Percentiles rank a stretch among this genome's conserved stretches.
Evolutionary conservation across 2,329 filamentous ascomycete genomes (phyloP).

Genomic region (Elsinoe australis): DNA sequence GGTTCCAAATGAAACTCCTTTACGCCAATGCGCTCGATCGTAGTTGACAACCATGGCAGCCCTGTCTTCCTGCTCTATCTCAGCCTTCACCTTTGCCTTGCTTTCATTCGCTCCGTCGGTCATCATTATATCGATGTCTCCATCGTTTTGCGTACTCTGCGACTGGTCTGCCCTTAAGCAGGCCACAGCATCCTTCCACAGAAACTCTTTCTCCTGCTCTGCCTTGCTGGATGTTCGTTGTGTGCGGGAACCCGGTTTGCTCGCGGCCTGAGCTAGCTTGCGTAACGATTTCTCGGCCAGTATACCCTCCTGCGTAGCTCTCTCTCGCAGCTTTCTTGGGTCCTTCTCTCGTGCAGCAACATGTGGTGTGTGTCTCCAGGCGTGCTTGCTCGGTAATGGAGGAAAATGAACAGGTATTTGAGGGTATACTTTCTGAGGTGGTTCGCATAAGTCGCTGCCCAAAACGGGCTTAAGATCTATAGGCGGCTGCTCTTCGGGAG

Average conservation of each 20-base stretch:
- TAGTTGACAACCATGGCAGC: slow-evolving; percentile 50
- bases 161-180: slow-evolving; percentile 36
- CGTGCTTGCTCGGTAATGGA: slow-evolving; percentile 55
- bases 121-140: slow-evolving; percentile 28
- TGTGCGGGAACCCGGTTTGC: slow-evolving; percentile 25
- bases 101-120: slow-evolving; percentile 24
- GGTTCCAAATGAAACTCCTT: slow-evolving; percentile 27
- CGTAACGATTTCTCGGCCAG: slow-evolving; percentile 58
- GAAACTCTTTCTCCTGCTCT: slow-evolving; percentile 36
- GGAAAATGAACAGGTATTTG: slow-evolving; percentile 57
- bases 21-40: slow-evolving; percentile 52
- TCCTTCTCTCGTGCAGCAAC: slow-evolving; percentile 53
- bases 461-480: slow-evolving; percentile 44
- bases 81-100: slow-evolving; percentile 25
- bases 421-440: slow-evolving; percentile 38
- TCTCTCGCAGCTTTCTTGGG: slow-evolving; percentile 51
- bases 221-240: slow-evolving; percentile 8
- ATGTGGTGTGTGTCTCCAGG: slow-evolving; percentile 54
- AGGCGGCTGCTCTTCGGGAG: slow-evolving; percentile 34
- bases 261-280: slow-evolving; percentile 47
- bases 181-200: slow-evolving; percentile 51
- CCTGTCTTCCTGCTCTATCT: slow-evolving; percentile 25
- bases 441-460: slow-evolving; percentile 44
- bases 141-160: slow-evolving; percentile 18
- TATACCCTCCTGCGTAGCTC: slow-evolving; percentile 57